Percentiles rank a stretch among this genome's conserved stretches.
phyloP scores from a whole-genome alignment of 192 early-diverging fungal species.

The Backusella circina region DNA sequence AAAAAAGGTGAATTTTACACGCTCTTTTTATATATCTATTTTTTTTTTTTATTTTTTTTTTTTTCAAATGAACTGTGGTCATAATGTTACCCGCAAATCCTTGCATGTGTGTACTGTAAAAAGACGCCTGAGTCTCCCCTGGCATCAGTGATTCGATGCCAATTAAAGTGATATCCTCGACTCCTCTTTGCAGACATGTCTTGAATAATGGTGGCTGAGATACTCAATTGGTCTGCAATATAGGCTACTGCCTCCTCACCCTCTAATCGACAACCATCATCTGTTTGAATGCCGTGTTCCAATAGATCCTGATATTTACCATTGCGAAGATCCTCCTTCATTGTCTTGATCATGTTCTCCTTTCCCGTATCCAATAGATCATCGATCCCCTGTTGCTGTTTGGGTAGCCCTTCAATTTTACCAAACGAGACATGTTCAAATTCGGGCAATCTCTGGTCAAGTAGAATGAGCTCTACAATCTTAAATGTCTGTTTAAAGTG shows the following conservation, averaged over 20 bases:
- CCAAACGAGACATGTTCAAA: constrained; percentile 87
- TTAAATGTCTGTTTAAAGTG: constrained; percentile 89
- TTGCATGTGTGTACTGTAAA: constrained; percentile 92
- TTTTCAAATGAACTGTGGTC: neutral
- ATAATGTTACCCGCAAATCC: constrained; percentile 64
- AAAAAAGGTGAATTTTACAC: too few species aligned
- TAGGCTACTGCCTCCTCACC: constrained; percentile 49
- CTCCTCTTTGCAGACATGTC: constrained; percentile 79
- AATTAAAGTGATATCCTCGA: constrained; percentile 87
- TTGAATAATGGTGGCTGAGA: constrained; percentile 82
- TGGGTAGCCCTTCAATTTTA: constrained; percentile 84
- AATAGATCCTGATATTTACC: constrained; percentile 50
- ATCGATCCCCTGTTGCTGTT: constrained; percentile 83
- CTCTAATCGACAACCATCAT: neutral
- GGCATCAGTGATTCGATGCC: constrained; percentile 80
- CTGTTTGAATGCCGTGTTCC: neutral
- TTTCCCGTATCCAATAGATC: constrained; percentile 80
- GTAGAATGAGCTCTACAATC: constrained; percentile 45
- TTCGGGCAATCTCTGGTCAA: constrained; percentile 30
- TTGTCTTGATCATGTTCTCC: constrained; percentile 77
- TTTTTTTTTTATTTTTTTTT: too few species aligned
- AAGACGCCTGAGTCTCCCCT: constrained; percentile 93
- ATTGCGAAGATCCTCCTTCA: constrained; percentile 64
- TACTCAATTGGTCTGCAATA: constrained; percentile 77
- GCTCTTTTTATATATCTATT: too few species aligned